Conservation (phyloP, 768 basidiomycete genomes). For the Phylloporus sp. region DNA sequence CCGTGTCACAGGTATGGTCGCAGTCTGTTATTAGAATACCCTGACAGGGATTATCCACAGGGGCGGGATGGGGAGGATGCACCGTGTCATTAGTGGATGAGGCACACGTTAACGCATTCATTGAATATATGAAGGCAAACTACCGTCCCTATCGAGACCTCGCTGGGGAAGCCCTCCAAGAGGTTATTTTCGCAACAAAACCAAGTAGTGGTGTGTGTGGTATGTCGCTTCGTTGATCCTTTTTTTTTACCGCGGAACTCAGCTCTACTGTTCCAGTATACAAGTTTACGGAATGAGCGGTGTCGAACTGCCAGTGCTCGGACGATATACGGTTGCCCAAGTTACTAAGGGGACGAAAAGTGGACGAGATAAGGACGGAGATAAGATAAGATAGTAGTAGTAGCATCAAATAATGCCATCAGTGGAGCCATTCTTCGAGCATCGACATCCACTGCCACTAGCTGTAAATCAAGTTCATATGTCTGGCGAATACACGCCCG, state of each 20-base stretch:
- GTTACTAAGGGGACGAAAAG: too few species aligned
- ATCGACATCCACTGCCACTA: not conserved
- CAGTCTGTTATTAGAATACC: not conserved
- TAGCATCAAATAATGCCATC: too few species aligned
- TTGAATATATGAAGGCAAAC: slow-evolving; percentile 49
- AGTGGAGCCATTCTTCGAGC: too few species aligned
- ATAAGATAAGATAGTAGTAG: slow-evolving; percentile 13
- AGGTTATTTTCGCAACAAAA: slow-evolving; percentile 77
- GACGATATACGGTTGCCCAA: not conserved
- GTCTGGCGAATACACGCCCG: slow-evolving; percentile 41
- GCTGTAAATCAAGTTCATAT: slow-evolving; percentile 28
- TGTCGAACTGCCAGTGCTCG: not conserved
- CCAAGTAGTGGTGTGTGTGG: slow-evolving; percentile 81
- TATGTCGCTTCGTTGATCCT: slow-evolving; percentile 34
- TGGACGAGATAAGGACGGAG: too few species aligned
- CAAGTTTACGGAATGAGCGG: slow-evolving; percentile 23
- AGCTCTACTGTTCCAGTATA: slow-evolving; percentile 17
- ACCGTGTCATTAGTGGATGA: slow-evolving; percentile 77
- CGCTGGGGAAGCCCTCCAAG: slow-evolving; percentile 50
- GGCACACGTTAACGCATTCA: slow-evolving; percentile 56
- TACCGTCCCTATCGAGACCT: slow-evolving; percentile 65
- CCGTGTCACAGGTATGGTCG: slow-evolving; percentile 66
- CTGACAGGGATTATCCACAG: slow-evolving; percentile 30
- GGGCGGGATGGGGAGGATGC: slow-evolving; percentile 91
- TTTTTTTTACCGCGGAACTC: not conserved